phyloP scores from a whole-genome alignment of 2,329 filamentous ascomycete species.

The Aspergillus nomiae region DNA sequence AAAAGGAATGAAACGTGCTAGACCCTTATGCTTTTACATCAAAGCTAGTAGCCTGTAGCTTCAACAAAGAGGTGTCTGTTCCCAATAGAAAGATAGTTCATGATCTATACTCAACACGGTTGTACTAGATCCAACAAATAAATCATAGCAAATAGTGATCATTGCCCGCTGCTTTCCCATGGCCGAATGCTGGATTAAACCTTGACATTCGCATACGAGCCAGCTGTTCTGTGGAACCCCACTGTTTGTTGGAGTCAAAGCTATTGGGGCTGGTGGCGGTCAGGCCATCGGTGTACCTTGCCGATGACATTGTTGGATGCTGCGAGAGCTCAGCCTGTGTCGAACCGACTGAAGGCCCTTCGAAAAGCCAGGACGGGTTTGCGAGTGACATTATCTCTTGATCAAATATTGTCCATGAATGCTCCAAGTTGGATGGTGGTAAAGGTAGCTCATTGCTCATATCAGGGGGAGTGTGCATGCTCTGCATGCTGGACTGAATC shows the following conservation, averaged over 20 bases:
- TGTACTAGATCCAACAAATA: neutral
- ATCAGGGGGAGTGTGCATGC: slow-evolving; percentile 32
- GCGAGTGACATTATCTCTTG: slow-evolving; percentile 33
- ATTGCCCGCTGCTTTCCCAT: neutral
- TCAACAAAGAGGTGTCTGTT: too few species aligned
- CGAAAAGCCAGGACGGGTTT: slow-evolving; percentile 31
- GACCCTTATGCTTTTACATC: neutral
- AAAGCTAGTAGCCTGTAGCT: slow-evolving; percentile 9
- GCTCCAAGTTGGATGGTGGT: slow-evolving; percentile 22
- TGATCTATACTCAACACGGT: neutral
- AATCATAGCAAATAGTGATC: slow-evolving; percentile 2
- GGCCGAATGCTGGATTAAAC: neutral
- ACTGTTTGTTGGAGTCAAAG: slow-evolving; percentile 4
- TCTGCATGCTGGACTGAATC: slow-evolving; percentile 29
- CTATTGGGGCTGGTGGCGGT: neutral
- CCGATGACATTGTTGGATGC: neutral
- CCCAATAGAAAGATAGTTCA: neutral
- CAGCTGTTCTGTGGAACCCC: neutral
- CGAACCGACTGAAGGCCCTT: slow-evolving; percentile 13
- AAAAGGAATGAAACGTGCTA: slow-evolving; percentile 1
- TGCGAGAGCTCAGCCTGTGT: slow-evolving; percentile 1
- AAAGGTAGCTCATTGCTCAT: slow-evolving; percentile 23
- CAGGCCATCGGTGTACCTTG: neutral
- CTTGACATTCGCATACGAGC: neutral
- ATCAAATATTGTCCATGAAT: slow-evolving; percentile 34